Evolutionary conservation across 805 yeast genomes (phyloP), one percentile per base, ranked within the genome.

Genomic region (Lipomyces yamanashiensis): DNA sequence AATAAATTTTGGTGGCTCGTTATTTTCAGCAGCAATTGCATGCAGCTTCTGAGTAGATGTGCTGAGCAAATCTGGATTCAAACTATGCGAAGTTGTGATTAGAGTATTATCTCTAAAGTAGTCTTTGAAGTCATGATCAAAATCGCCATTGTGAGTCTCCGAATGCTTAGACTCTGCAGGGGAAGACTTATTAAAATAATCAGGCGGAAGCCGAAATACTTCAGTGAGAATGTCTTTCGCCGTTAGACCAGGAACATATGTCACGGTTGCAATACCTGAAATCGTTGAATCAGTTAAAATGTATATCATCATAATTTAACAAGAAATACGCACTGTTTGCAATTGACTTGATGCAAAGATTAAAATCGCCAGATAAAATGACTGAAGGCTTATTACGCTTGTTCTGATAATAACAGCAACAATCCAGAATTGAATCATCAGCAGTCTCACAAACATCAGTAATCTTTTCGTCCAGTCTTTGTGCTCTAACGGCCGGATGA

Each of bases 391-490:
- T 64, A 6, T 79, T 73, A 4, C 74, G 59, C 39, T 73, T 70
- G 13, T 75, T 74, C 64, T 82, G 80, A 62, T 87, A 85, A 72
- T 82, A 91, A 33, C 88, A 71, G 70, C 96, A 88, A 73, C 97
- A 91, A 74, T 92, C 97, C 48, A 92, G 75, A 65, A 92, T 92
- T 0, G 96, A 82, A 71, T 92, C 96, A 74, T 92, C 98, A 62
- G 89, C 87, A 0, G 58, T 58, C 1, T 85, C 73, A 1, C 71
- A 58, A 8, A 73, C 71, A 61, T 86, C 85, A 0, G 87, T 52
- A 33, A 78, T 74, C 72, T 92, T 48, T n/a, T 53, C 57, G 36
- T 77, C 74, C 17, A 81, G 49, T 67, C 81, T 84, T 73, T 92
- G 97, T 0, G 90, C 96, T 53, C 81, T 76, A 0, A 92, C 83